Evolutionary conservation across 2,329 filamentous ascomycete genomes (phyloP).

Genomic region (Aspergillus pseudoviridinutans): DNA sequence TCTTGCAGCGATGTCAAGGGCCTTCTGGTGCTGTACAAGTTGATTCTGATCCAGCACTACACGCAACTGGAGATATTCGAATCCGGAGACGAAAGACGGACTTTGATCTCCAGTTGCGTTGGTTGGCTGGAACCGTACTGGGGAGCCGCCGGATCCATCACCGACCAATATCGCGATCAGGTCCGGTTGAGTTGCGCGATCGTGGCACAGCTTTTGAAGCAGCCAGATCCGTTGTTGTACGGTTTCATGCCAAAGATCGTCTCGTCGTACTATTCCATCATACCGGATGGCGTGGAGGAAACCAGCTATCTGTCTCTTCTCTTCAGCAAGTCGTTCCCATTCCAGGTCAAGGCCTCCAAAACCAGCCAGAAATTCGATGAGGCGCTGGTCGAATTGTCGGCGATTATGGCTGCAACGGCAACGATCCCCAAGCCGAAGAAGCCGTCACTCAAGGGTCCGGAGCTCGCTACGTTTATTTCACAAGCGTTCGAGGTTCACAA

Average conservation of each 20-base stretch:
- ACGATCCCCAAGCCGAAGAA: constrained; percentile 70
- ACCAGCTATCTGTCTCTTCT: constrained; percentile 71
- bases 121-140: constrained; percentile 92
- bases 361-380: constrained; percentile 71
- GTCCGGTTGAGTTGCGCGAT: constrained; percentile 91
- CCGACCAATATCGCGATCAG: constrained; percentile 86
- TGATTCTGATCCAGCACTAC: constrained; percentile 90
- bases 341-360: constrained; percentile 67
- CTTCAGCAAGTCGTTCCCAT: constrained; percentile 87
- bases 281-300: constrained; percentile 57
- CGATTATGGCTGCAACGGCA: constrained; percentile 77
- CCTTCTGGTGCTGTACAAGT: constrained; percentile 85
- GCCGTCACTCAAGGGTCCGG: constrained; percentile 71
- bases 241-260: constrained; percentile 89
- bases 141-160: constrained; percentile 70
- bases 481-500: constrained; percentile 80
- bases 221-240: constrained; percentile 75
- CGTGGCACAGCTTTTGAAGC: constrained; percentile 76
- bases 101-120: constrained; percentile 75
- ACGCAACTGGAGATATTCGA: constrained; percentile 77
- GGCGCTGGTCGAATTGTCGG: constrained; percentile 80
- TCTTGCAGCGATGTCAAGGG: constrained; percentile 83
- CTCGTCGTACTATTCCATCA: constrained; percentile 78
- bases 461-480: constrained; percentile 70
- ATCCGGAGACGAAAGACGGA: constrained; percentile 68